Percentiles rank a stretch among this genome's conserved stretches.
Conservation (phyloP, 2,329 filamentous ascomycete species). For the Diaporthe sp. region DNA sequence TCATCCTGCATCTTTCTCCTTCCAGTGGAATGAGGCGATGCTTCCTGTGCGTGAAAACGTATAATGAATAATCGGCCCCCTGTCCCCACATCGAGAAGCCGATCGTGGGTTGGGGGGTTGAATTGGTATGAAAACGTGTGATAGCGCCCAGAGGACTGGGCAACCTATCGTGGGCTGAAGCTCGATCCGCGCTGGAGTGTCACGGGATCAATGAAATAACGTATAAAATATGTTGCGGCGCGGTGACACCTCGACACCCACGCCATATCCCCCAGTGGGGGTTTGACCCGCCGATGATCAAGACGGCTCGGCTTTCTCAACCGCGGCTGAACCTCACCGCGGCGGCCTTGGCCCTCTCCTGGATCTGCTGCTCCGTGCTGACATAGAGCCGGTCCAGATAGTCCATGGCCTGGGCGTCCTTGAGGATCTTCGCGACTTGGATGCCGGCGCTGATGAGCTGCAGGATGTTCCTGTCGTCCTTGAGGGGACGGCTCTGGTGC, state of each 20-base stretch:
- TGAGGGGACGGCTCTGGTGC: constrained; percentile 85
- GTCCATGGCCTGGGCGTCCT: constrained; percentile 87
- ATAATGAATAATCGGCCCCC: neutral
- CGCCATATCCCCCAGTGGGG: neutral
- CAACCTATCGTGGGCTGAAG: neutral
- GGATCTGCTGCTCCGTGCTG: constrained; percentile 84
- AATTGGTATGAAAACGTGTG: constrained; percentile 13
- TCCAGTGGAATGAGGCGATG: neutral
- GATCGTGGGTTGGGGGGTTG: neutral
- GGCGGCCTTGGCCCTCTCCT: constrained; percentile 70
- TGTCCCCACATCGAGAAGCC: neutral
- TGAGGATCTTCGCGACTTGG: constrained; percentile 89
- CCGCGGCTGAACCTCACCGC: constrained; percentile 54
- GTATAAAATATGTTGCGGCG: constrained; percentile 24
- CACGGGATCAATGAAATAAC: constrained; percentile 13
- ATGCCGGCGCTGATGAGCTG: constrained; percentile 90
- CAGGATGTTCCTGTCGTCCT: constrained; percentile 90
- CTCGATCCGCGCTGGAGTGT: neutral
- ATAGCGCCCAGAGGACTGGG: neutral
- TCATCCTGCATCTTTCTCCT: constrained; percentile 24
- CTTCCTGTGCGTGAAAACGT: constrained; percentile 29
- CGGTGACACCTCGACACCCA: neutral
- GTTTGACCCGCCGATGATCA: neutral
- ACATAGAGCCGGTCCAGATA: constrained; percentile 86
- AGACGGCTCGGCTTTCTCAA: constrained; percentile 45